A percentile compares a stretch with the other conserved stretches of the same genome.
These are phyloP conservation scores for Globisporangium irregulare DNA, from an alignment of 352 stramenopile genomes.

Conservation along the genomic window DNA sequence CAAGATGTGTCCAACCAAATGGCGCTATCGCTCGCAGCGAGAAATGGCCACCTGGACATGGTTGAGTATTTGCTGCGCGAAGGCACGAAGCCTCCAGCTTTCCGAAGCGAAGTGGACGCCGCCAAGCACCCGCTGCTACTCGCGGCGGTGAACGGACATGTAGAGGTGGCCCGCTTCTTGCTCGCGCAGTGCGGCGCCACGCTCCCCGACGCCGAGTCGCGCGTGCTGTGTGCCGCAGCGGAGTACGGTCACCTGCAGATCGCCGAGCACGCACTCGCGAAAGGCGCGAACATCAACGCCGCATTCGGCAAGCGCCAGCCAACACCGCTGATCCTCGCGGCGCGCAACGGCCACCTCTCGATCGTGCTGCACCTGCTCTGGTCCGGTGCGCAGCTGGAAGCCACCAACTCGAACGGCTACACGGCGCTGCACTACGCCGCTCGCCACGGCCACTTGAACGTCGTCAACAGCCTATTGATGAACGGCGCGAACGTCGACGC, in stretches of 20 bases:
- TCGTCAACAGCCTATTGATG: conserved; percentile 54
- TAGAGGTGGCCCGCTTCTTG: conserved; percentile 46
- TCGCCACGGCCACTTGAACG: conserved; percentile 48
- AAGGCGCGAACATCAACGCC: conserved; percentile 37
- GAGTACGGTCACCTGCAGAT: conserved; percentile 53
- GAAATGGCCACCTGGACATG: conserved; percentile 52
- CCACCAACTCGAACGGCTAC: conserved; percentile 40
- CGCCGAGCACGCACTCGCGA: conserved; percentile 43
- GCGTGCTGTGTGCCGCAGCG: conserved; percentile 39
- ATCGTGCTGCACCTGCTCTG: conserved; percentile 52
- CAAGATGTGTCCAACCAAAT: conserved; percentile 25
- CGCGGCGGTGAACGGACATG: conserved; percentile 37
- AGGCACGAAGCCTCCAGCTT: background rate
- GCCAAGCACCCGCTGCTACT: conserved; percentile 40
- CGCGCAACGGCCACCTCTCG: conserved; percentile 40
- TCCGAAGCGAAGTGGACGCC: conserved; percentile 14
- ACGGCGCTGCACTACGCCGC: conserved; percentile 49
- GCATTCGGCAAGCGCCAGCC: conserved; percentile 28
- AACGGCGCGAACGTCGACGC: conserved; percentile 51
- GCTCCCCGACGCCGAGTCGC: conserved; percentile 34
- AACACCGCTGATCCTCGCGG: conserved; percentile 45
- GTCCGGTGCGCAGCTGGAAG: conserved; percentile 40
- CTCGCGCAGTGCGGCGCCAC: conserved; percentile 35
- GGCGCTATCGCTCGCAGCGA: conserved; percentile 43
- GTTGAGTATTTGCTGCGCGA: conserved; percentile 40